Base-by-base conservation (phyloP, 2,329 filamentous ascomycete species). In the Aschersonia sp. region DNA sequence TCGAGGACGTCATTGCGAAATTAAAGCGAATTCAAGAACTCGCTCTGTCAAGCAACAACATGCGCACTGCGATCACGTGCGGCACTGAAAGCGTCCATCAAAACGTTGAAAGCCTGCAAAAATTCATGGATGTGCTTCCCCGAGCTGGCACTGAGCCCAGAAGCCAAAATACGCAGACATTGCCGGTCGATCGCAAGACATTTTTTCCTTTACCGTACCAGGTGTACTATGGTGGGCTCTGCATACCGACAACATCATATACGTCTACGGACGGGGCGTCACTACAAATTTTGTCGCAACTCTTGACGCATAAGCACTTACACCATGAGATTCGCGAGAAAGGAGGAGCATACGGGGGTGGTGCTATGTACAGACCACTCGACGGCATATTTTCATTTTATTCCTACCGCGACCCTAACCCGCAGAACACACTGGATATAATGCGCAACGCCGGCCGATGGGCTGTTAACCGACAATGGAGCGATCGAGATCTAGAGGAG, bases 311-410 rank as follows among this genome's bases (percentile, higher is more conserved):
- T 68, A 95, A 95, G 65, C 86, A 95, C 60, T 73, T 98, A 31
- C 92, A 98, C 61, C 90, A 94, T 55, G 92, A 97, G 65, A 95
- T 98, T 54, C 85, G 92, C 48, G 92, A 98, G 62, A 97, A 97
- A 66, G 92, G 92, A 32, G 92, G 92, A 39, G 92, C 92, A 0
- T 98, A 98, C 56, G 92, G 92, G 43, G 92, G 87, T 29, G 88
- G 89, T 11, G 90, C 92, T 1, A 90, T 87, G 61, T 83, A 84
- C 43, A 80, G 81, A 30, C 78, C 84, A 0, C 68, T 95, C 6
- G 83, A 87, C 54, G 90, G 89, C 30, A 64, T 94, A 1, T 97
- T 98, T 56, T 87, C 87, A 12, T 94, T 95, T 68, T 95, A 94
- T 68, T 90, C 86, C 43, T 98, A 98, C 72, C 85, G 92, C 46